A percentile compares a stretch with the other conserved stretches of the same genome.
Evolutionary conservation across 1,284 basidiomycete genomes (phyloP).

Genomic region (Cryptococcus sp.): DNA sequence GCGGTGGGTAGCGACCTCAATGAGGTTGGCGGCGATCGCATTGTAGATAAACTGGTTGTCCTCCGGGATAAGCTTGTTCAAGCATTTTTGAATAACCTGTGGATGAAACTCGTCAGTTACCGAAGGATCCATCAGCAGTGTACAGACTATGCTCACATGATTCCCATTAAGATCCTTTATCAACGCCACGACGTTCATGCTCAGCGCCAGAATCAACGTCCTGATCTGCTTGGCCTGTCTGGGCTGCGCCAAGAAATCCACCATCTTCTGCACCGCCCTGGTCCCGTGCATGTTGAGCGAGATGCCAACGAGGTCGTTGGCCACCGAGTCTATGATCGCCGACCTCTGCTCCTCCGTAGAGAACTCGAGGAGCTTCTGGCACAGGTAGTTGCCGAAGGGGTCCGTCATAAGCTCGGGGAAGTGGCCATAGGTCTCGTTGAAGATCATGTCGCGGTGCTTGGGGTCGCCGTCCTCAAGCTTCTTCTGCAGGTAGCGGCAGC

Average conservation of each 20-base stretch:
- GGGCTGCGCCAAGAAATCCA: conserved; percentile 95
- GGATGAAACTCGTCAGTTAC: background rate
- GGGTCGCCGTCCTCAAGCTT: conserved; percentile 94
- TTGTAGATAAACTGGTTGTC: conserved; percentile 99
- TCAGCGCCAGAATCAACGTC: conserved; percentile 93
- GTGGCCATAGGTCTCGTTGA: conserved; percentile 94
- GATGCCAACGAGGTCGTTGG: conserved; percentile 94
- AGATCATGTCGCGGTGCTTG: conserved; percentile 98
- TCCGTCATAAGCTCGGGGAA: conserved; percentile 99
- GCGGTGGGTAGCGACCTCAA: conserved; percentile 98
- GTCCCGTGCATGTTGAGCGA: conserved; percentile 99
- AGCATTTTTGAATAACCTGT: conserved; percentile 85
- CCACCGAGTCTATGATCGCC: conserved; percentile 94
- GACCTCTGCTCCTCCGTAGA: conserved; percentile 98
- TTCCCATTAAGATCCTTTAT: conserved; percentile 99
- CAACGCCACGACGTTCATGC: conserved; percentile 94
- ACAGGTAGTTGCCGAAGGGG: conserved; percentile 99
- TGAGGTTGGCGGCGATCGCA: conserved; percentile 96
- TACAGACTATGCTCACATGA: conserved; percentile 63
- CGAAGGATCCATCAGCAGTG: background rate
- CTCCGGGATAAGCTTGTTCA: conserved; percentile 95
- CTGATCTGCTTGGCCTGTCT: conserved; percentile 86
- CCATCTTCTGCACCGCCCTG: conserved; percentile 99
- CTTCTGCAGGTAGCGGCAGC: conserved; percentile 97
- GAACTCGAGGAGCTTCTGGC: conserved; percentile 96